Conservation (phyloP, 768 basidiomycete genomes). For the Clathrus columnatus region DNA sequence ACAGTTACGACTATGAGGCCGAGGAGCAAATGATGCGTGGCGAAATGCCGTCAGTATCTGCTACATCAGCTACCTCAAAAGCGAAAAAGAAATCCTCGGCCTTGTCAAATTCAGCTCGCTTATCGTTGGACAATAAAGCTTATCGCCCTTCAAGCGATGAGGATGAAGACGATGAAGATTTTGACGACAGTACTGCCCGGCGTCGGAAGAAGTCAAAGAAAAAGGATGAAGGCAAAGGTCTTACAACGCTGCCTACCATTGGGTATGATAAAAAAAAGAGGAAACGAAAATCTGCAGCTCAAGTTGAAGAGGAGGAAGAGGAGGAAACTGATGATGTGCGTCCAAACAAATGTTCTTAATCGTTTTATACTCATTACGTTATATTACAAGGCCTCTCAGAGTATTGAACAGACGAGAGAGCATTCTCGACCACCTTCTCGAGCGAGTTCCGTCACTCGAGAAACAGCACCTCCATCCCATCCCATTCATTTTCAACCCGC, state of each 20-base stretch:
- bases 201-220: slow-evolving; percentile 44
- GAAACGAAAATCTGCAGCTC: slow-evolving; percentile 34
- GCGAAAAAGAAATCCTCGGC: slow-evolving; percentile 25
- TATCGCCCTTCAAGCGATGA: slow-evolving; percentile 64
- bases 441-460: slow-evolving; percentile 29
- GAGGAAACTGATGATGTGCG: slow-evolving; percentile 37
- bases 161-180: slow-evolving; percentile 55
- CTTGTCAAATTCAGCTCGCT: slow-evolving; percentile 30
- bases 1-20: slow-evolving; percentile 69
- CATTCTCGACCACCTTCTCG: slow-evolving; percentile 29
- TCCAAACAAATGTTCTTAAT: not conserved
- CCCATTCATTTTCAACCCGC: slow-evolving; percentile 15
- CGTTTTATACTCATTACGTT: slow-evolving; percentile 1
- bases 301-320: slow-evolving; percentile 39
- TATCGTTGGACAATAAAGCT: slow-evolving; percentile 73
- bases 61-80: slow-evolving; percentile 21
- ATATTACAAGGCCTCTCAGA: slow-evolving; percentile 2
- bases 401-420: not conserved
- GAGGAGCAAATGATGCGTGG: slow-evolving; percentile 44
- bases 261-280: slow-evolving; percentile 53
- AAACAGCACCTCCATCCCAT: slow-evolving; percentile 34
- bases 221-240: slow-evolving; percentile 39
- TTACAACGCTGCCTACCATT: slow-evolving; percentile 61
- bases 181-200: slow-evolving; percentile 41
- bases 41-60: slow-evolving; percentile 7